phyloP scores from a whole-genome alignment of 2,329 filamentous ascomycete genomes.

The Orbilia javanica region DNA sequence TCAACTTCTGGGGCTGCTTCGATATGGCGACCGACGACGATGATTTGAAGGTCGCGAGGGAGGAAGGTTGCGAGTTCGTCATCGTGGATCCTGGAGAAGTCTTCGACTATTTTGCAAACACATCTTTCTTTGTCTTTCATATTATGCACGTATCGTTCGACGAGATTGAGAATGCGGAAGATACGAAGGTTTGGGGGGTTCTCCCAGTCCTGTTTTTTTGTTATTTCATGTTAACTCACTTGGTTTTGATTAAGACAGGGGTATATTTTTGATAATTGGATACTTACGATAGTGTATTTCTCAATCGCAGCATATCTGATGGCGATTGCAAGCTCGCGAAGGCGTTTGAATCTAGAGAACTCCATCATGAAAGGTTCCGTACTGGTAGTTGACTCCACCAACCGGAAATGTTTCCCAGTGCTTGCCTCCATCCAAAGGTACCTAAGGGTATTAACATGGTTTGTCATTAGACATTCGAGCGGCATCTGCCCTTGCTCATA shows the following conservation, averaged over 20 bases:
- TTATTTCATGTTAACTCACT: too few relatives aligned
- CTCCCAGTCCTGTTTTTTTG: conserved; percentile 10
- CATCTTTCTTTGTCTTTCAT: background rate
- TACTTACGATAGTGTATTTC: conserved; percentile 18
- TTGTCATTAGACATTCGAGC: background rate
- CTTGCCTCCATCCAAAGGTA: conserved; percentile 35
- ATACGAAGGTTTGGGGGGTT: conserved; percentile 34
- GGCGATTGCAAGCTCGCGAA: conserved; percentile 29
- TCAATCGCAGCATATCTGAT: conserved; percentile 19
- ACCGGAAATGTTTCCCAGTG: conserved; percentile 8
- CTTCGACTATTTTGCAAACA: conserved; percentile 1
- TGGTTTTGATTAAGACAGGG: too few relatives aligned
- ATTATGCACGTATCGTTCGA: conserved; percentile 13
- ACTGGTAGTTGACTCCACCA: background rate
- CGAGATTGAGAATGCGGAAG: conserved; percentile 32
- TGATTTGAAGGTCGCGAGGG: background rate
- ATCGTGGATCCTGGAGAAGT: conserved; percentile 16
- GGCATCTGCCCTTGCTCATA: conserved; percentile 17
- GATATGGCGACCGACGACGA: background rate
- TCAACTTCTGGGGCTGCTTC: background rate
- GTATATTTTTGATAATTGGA: too few relatives aligned
- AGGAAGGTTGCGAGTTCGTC: background rate
- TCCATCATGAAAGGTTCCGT: background rate
- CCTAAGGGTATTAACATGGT: background rate
- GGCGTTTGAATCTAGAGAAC: background rate